Base-by-base conservation (phyloP, 2,329 filamentous ascomycete genomes). In the Fusarium armeniacum region DNA sequence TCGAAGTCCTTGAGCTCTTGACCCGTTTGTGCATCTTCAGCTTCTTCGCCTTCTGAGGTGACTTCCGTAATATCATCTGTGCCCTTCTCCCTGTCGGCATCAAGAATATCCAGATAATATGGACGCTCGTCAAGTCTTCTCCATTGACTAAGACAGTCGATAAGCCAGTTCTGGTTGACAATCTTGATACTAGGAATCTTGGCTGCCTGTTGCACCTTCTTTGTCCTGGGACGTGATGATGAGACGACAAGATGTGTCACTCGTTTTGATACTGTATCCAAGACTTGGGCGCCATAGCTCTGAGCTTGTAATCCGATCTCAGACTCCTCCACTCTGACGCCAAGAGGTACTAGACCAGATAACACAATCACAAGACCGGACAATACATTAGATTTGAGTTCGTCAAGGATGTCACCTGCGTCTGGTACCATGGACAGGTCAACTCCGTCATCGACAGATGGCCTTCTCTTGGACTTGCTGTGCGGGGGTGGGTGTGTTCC, bases 101-200 rank as follows among this genome's bases (percentile, higher is more conserved):
- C 89, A 53, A 93, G 90, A 4, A 94, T 85, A n/a, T 91, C 85
- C 47, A 97, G 79, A n/a, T 92, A 83, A 75, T 95, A 97, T 0
- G 91, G 90, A 4, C 85, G 85, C 78, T 98, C 94, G 58, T 96
- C 90, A 13, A 97, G 83, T 59, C 88, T 90, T 67, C 87, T 85
- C 96, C 96, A 99, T 77, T 91, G 91, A 28, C 89, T 91, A 68
- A 98, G 89, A 58, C 91, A 97, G 71, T 94, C 91, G 33, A 90
- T 86, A 32, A 99, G 88, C 96, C 96, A 99, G 74, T 93, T 89
- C 55, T 94, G 92, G 72, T 91, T 94, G 49, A 99, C 96, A 62
- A 99, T 97, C 78, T 94, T 94, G 79, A 98, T 92, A 53, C 89
- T 88, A 0, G 91, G 85, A 58, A 93, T 91, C 68, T 90, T 89